phyloP scores from a whole-genome alignment of 805 yeast species.

The Priceomyces castillae region DNA sequence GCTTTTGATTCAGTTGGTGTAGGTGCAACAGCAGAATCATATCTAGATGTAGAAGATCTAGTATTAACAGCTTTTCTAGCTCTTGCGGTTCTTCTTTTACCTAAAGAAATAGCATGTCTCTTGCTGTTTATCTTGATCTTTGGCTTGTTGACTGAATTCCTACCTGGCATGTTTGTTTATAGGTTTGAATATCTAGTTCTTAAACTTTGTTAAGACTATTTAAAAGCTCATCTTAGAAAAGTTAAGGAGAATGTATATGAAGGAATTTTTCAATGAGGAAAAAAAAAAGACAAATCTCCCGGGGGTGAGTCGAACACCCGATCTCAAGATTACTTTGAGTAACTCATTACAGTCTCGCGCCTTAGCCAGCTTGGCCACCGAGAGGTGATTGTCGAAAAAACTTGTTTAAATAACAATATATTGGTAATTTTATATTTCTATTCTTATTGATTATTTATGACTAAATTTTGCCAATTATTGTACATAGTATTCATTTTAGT shows the following conservation, averaged over 20 bases:
- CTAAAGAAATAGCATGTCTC: constrained; percentile 48
- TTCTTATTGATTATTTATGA: too few relatives aligned
- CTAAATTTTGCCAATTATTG: too few relatives aligned
- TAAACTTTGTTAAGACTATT: too few relatives aligned
- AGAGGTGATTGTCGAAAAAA: constrained; percentile 21
- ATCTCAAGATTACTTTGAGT: constrained; percentile 43
- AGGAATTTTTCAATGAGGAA: not conserved
- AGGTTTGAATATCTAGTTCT: not conserved
- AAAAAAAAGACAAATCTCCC: constrained; percentile 29
- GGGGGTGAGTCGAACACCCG: constrained; percentile 52
- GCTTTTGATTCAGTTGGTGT: constrained; percentile 45
- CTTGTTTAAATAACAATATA: too few relatives aligned
- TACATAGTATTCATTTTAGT: too few relatives aligned
- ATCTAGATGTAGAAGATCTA: constrained; percentile 42
- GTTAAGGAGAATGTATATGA: not conserved
- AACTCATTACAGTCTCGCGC: constrained; percentile 46
- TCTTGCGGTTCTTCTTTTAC: constrained; percentile 56
- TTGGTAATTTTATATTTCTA: too few relatives aligned
- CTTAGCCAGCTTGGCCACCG: constrained; percentile 52
- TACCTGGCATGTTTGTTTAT: constrained; percentile 61
- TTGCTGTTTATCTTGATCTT: constrained; percentile 54
- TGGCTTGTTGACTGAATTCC: constrained; percentile 79
- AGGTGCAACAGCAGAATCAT: constrained; percentile 34
- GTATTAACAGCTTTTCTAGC: constrained; percentile 40
- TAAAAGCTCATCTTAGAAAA: constrained; percentile 6